Percentiles rank a stretch among this genome's conserved stretches.
Evolutionary conservation across 1,284 basidiomycete species (phyloP).

Genomic region (Microbotryomycetes sp.): DNA sequence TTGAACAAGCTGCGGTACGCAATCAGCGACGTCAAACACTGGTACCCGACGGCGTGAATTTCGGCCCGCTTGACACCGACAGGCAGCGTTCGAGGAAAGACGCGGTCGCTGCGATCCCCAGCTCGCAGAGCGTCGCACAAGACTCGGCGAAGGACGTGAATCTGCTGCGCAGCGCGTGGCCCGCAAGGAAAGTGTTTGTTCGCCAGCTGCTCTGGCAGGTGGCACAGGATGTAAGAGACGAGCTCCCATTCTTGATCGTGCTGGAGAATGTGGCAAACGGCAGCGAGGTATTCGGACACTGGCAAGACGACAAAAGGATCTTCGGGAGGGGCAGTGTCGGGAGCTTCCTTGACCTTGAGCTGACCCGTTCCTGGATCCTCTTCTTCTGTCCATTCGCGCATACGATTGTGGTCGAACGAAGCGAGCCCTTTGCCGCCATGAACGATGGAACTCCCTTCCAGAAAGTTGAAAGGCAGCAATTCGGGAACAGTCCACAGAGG

Average conservation of each 20-base stretch:
- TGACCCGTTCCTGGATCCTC: constrained; percentile 48
- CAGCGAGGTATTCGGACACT: constrained; percentile 66
- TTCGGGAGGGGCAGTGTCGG: constrained; percentile 46
- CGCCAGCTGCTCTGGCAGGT: constrained; percentile 80
- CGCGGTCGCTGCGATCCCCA: constrained; percentile 53
- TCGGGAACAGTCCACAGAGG: constrained; percentile 74
- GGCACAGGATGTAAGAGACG: constrained; percentile 82
- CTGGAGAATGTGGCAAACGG: constrained; percentile 62
- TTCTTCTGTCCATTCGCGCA: constrained; percentile 36
- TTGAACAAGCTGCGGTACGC: constrained; percentile 79
- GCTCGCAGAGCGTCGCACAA: constrained; percentile 60
- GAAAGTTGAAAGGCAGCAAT: constrained; percentile 57
- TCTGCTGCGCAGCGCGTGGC: constrained; percentile 59
- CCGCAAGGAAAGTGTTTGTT: constrained; percentile 98
- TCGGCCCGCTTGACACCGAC: constrained; percentile 59
- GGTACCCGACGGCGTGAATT: constrained; percentile 79
- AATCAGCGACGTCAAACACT: constrained; percentile 79
- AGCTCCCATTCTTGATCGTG: constrained; percentile 86
- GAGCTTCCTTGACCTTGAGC: constrained; percentile 39
- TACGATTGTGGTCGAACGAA: constrained; percentile 38
- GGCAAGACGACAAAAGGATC: constrained; percentile 55
- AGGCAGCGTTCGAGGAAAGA: constrained; percentile 48
- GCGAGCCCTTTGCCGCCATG: constrained; percentile 32
- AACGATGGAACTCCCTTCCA: constrained; percentile 50
- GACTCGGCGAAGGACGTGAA: constrained; percentile 59